phyloP scores from a whole-genome alignment of 163 green algal species.

The Chloroidium sp. region DNA sequence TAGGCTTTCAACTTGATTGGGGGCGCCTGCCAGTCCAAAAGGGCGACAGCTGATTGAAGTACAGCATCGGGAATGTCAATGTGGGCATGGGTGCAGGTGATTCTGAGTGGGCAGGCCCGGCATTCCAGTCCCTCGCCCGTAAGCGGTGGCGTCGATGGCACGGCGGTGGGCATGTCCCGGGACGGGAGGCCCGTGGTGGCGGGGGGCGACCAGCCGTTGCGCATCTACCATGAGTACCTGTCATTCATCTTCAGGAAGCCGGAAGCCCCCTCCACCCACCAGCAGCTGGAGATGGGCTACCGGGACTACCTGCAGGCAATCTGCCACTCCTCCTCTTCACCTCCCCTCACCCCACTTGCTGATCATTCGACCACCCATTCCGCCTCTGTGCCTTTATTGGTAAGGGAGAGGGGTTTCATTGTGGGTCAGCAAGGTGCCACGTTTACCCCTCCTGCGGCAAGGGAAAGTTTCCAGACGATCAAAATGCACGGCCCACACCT shows the following conservation, averaged over 20 bases:
- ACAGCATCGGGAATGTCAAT: neutral
- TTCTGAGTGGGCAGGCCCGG: slow-evolving; percentile 16
- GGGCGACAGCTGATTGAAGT: neutral
- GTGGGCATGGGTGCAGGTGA: slow-evolving; percentile 6
- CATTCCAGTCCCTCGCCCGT: neutral
- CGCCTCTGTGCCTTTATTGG: no score
- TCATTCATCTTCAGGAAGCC: slow-evolving; percentile 79
- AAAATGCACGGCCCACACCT: no score
- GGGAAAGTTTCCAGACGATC: no score
- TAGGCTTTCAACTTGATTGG: no score
- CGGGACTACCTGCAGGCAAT: slow-evolving; percentile 82
- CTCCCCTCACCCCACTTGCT: no score
- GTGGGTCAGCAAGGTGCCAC: no score
- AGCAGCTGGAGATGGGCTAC: slow-evolving; percentile 73
- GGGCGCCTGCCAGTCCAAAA: no score
- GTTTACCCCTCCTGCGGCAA: no score
- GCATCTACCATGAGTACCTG: slow-evolving; percentile 86
- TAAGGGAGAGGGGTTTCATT: no score
- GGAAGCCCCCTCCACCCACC: slow-evolving; percentile 40
- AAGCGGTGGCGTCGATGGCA: slow-evolving; percentile 1
- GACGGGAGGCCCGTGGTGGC: slow-evolving; percentile 8
- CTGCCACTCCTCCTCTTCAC: neutral
- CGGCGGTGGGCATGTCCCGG: neutral
- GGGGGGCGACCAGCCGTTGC: slow-evolving; percentile 57
- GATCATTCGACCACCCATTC: no score